Evolutionary conservation across 148 eudicot species (phyloP), one percentile per base, ranked within the genome.

Genomic region (Spergularia marina): DNA sequence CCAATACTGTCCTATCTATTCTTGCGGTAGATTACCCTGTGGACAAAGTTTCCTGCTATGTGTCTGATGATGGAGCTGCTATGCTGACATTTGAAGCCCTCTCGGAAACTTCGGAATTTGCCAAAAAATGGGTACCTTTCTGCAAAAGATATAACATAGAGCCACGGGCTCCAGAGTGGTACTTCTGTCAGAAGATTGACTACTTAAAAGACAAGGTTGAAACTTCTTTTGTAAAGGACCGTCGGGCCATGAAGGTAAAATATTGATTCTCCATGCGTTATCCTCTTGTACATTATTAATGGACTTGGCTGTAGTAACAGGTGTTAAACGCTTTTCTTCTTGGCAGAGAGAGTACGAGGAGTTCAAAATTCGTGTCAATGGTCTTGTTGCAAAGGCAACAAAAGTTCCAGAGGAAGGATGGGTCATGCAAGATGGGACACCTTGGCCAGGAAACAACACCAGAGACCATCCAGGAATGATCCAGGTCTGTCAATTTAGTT

Each of bases 21-120:
- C 86, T 83, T 70, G 76, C 86, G 20, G 86, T 83, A 53, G 86
- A 83, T 81, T 83, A 83, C 64, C 86, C 86, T 17, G 86, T 83
- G n/a, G 86, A 83, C 71, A 83, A 81, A 78, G 86, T 83, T 80
- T 83, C 86, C 64, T 83, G 86, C 69, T 83, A 83, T 74, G 83
- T 83, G 30, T 83, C 86, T 80, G 86, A 83, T 80, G 86, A 83
- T 77, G 86, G 86, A 66, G 86, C 86, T 77, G 86, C 86, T 70
- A 83, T 83, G 86, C 83, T 83, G 54, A 53, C 86, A 65, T 83
- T 83, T 80, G 86, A 83, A 77, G 73, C 86, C 47, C 83, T 83
- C 78, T 83, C 86, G 3, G 86, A 83, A 54, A 83, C 86, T 10
- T 36, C 86, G 12, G 86, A 83, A 61, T 83, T 83, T 71, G 86